A percentile compares a stretch with the other conserved stretches of the same genome.
Evolutionary conservation across 179 eudicot genomes (phyloP).

Genomic region (Corrigiola litoralis): DNA sequence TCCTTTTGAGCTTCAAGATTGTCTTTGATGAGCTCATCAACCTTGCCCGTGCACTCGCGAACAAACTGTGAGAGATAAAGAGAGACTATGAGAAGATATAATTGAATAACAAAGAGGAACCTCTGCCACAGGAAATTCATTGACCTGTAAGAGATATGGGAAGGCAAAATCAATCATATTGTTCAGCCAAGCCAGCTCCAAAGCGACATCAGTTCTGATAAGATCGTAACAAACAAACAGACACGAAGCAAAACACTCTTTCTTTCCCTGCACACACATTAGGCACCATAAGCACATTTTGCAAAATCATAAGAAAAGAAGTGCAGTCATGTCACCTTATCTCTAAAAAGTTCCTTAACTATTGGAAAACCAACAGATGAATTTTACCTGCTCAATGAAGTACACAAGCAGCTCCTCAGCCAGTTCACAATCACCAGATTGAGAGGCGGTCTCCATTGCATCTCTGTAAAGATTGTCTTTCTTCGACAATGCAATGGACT

Average conservation of each 20-base stretch:
- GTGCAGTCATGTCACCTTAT: too few relatives aligned
- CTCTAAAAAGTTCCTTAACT: neutral
- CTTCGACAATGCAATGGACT: constrained; percentile 47
- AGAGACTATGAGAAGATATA: neutral
- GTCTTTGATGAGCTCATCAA: constrained; percentile 44
- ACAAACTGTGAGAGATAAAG: constrained; percentile 28
- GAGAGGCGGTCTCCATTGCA: constrained; percentile 52
- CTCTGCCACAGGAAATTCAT: neutral
- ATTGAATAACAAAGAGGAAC: neutral
- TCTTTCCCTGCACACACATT: constrained; percentile 43
- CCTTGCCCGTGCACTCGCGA: constrained; percentile 51
- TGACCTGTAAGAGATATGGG: constrained; percentile 50
- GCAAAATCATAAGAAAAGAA: neutral
- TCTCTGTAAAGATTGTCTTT: constrained; percentile 44
- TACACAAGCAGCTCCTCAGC: constrained; percentile 48
- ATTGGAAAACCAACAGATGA: neutral
- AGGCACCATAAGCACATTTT: constrained; percentile 4
- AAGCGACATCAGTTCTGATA: constrained; percentile 44
- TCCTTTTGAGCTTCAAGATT: constrained; percentile 38
- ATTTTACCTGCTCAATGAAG: constrained; percentile 39
- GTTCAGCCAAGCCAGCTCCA: constrained; percentile 55
- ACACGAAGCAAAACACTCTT: constrained; percentile 51
- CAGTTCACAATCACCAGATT: constrained; percentile 52
- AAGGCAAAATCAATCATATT: constrained; percentile 53
- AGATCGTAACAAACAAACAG: constrained; percentile 49